Evolutionary conservation across 108 stramenopile species (phyloP).

Genomic region (Cylindrotheca closterium): DNA sequence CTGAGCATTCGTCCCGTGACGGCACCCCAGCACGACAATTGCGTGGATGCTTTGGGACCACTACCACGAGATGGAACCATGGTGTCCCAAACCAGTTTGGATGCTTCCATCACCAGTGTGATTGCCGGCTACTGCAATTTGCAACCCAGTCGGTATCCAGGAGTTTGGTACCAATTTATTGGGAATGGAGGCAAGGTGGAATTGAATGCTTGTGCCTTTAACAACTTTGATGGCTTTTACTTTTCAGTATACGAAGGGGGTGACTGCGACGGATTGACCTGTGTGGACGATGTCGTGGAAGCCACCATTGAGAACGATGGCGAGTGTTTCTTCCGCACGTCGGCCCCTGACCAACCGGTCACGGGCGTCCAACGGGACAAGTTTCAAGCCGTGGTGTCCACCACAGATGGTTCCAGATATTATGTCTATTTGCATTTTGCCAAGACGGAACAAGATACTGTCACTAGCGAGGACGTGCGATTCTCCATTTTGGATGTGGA

Average conservation of each 20-base stretch:
- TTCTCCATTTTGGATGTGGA: constrained; percentile 29
- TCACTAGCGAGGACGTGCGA: constrained; percentile 21
- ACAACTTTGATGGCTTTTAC: constrained; percentile 30
- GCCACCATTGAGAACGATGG: not conserved
- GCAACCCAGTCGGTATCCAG: constrained; percentile 20
- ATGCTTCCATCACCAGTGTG: constrained; percentile 12
- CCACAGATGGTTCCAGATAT: constrained; percentile 28
- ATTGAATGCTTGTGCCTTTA: constrained; percentile 21
- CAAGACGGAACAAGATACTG: constrained; percentile 9
- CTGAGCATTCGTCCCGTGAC: constrained; percentile 21
- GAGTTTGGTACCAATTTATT: constrained; percentile 38
- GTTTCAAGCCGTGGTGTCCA: constrained; percentile 19
- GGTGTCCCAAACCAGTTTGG: constrained; percentile 3
- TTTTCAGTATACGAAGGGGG: constrained; percentile 30
- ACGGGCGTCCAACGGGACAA: constrained; percentile 9
- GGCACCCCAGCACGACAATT: constrained; percentile 30
- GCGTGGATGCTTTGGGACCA: constrained; percentile 32
- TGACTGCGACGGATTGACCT: constrained; percentile 20
- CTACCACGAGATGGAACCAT: constrained; percentile 28
- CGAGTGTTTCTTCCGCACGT: constrained; percentile 4
- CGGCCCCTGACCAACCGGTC: constrained; percentile 20
- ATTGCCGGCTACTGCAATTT: constrained; percentile 23
- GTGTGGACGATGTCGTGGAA: constrained; percentile 9
- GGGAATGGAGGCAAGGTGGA: constrained; percentile 27
- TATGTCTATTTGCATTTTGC: constrained; percentile 30